A percentile compares a stretch with the other conserved stretches of the same genome.
These are phyloP conservation scores for Venturia effusa DNA, from an alignment of 2,329 filamentous ascomycete genomes.

Conservation along the genomic window DNA sequence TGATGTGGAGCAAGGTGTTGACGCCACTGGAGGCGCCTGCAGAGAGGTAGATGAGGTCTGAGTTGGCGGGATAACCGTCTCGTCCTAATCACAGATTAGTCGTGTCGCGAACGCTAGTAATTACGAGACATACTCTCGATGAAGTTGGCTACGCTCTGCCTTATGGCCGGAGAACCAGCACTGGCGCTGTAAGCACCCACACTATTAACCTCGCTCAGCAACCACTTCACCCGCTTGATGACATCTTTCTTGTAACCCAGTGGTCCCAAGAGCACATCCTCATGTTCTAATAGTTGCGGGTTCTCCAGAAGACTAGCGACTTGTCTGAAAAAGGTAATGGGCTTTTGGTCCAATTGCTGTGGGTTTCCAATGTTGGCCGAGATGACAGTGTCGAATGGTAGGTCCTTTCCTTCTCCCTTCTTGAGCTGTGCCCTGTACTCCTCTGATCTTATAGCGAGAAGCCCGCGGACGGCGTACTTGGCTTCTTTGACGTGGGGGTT, in stretches of 20 bases:
- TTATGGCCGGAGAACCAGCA: slow-evolving; percentile 75
- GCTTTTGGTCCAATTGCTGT: slow-evolving; percentile 97
- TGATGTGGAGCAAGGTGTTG: slow-evolving; percentile 82
- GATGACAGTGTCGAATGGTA: slow-evolving; percentile 87
- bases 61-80: slow-evolving; percentile 77
- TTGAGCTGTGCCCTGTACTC: slow-evolving; percentile 67
- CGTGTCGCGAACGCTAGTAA: background rate
- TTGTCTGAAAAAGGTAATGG: slow-evolving; percentile 97
- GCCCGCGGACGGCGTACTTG: slow-evolving; percentile 93
- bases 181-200: slow-evolving; percentile 96
- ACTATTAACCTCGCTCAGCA: slow-evolving; percentile 75
- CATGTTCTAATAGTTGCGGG: slow-evolving; percentile 70
- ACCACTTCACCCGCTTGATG: slow-evolving; percentile 67
- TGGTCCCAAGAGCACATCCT: slow-evolving; percentile 61
- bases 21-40: slow-evolving; percentile 89
- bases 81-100: slow-evolving; percentile 41
- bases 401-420: slow-evolving; percentile 46
- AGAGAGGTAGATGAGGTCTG: slow-evolving; percentile 78
- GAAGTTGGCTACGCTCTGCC: slow-evolving; percentile 83
- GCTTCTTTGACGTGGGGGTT: slow-evolving; percentile 80
- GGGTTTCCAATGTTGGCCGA: slow-evolving; percentile 98
- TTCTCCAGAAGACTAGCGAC: slow-evolving; percentile 90
- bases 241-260: slow-evolving; percentile 89
- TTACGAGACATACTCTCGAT: slow-evolving; percentile 59
- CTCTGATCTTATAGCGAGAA: slow-evolving; percentile 88